A percentile compares a stretch with the other conserved stretches of the same genome.
Evolutionary conservation across 2,329 filamentous ascomycete species (phyloP).

Genomic region (Cordyceps cicadae): DNA sequence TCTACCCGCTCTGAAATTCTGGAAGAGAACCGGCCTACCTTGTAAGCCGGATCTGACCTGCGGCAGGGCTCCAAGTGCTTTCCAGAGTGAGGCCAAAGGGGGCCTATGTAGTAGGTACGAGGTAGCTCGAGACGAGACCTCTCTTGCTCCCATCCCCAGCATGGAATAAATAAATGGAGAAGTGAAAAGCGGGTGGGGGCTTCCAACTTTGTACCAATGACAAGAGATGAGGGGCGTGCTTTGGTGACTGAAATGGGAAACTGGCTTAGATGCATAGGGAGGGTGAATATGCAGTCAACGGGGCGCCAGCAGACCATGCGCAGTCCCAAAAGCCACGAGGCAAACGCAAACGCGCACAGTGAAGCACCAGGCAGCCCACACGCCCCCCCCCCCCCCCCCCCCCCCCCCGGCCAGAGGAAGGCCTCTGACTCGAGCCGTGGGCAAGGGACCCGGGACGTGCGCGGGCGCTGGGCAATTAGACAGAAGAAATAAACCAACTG

Average conservation of each 20-base stretch:
- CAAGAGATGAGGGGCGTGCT: neutral
- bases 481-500: neutral
- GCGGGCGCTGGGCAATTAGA: neutral
- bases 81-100: neutral
- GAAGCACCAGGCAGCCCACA: neutral
- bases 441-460: neutral
- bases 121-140: neutral
- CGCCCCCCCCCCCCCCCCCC: neutral
- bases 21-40: neutral
- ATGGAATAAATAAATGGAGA: neutral
- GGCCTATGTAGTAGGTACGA: neutral
- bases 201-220: neutral
- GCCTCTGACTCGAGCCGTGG: neutral
- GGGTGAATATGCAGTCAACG: constrained; percentile 1
- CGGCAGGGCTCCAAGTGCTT: neutral
- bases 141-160: neutral
- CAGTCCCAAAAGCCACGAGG: constrained; percentile 5
- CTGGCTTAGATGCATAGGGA: neutral
- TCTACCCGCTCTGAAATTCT: neutral
- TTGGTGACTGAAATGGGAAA: too few species aligned
- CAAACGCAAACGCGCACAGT: neutral
- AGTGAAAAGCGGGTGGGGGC: neutral
- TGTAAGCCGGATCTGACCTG: neutral
- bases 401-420: neutral
- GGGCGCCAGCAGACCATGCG: neutral